Evolutionary conservation across 306 rosid species (phyloP).

Genomic region (Vicia faba): DNA sequence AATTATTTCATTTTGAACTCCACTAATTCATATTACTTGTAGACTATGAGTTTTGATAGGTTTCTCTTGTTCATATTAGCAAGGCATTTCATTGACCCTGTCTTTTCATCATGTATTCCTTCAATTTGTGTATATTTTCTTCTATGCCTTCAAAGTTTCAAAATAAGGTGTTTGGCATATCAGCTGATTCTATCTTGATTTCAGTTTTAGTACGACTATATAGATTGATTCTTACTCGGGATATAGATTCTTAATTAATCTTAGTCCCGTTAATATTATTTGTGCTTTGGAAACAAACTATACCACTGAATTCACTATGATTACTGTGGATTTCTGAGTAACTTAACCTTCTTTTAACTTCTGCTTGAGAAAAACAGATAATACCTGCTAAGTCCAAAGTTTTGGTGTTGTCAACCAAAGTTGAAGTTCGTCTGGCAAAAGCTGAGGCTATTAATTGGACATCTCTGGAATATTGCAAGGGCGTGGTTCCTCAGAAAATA

Average conservation of each 20-base stretch:
- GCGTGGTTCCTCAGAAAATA: conserved; percentile 44
- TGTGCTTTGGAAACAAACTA: conserved; percentile 21
- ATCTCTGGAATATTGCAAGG: conserved; percentile 73
- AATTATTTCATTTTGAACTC: conserved; percentile 12
- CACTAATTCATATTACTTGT: not conserved
- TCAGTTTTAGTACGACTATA: not conserved
- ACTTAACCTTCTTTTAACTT: conserved; percentile 31
- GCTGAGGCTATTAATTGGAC: conserved; percentile 72
- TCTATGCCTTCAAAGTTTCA: conserved; percentile 6
- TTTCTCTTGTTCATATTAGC: not conserved
- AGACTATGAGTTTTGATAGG: not conserved
- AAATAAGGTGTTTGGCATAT: not conserved
- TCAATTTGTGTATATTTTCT: conserved; percentile 13
- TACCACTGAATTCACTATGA: conserved; percentile 3
- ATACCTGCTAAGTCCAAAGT: conserved; percentile 67
- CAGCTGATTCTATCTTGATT: conserved; percentile 15
- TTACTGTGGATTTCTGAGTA: conserved; percentile 18
- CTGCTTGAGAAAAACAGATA: conserved; percentile 60
- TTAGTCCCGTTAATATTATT: not conserved
- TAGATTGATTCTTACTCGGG: not conserved
- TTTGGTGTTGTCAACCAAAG: conserved; percentile 69
- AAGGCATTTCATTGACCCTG: not conserved
- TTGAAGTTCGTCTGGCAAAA: conserved; percentile 87
- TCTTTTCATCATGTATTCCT: not conserved
- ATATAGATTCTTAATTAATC: not conserved